Percentiles rank a stretch among this genome's conserved stretches.
These are phyloP conservation scores for Udeniomyces megalosporus DNA, from an alignment of 768 basidiomycete species.

Conservation along the genomic window DNA sequence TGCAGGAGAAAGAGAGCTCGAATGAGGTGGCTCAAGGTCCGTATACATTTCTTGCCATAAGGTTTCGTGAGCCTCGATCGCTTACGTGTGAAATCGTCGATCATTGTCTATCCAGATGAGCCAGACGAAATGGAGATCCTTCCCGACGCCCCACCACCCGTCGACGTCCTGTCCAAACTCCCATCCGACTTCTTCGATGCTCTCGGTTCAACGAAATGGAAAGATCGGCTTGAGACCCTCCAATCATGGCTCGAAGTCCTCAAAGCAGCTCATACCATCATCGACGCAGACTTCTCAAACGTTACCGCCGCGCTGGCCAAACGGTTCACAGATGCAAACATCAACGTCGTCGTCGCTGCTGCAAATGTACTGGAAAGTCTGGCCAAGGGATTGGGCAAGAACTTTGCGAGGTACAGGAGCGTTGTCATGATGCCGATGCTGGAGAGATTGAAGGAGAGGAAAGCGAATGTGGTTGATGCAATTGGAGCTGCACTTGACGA, in stretches of 20 bases:
- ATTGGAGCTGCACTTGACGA: constrained; percentile 80
- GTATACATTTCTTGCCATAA: no score
- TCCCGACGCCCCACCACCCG: constrained; percentile 40
- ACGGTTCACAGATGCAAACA: constrained; percentile 81
- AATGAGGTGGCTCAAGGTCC: constrained; percentile 29
- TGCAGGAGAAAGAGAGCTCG: constrained; percentile 30
- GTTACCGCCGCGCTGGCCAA: constrained; percentile 58
- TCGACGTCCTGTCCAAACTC: constrained; percentile 59
- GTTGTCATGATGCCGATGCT: constrained; percentile 58
- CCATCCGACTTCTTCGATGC: constrained; percentile 55
- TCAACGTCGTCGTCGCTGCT: constrained; percentile 83
- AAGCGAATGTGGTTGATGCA: constrained; percentile 72
- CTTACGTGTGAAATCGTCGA: no score
- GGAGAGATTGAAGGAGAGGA: constrained; percentile 85
- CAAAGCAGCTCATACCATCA: constrained; percentile 53
- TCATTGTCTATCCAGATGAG: constrained; percentile 16
- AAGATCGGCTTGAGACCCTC: constrained; percentile 74
- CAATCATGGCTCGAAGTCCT: constrained; percentile 64
- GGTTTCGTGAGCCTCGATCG: background rate
- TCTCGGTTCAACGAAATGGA: constrained; percentile 89
- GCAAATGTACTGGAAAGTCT: constrained; percentile 70
- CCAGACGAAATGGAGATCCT: constrained; percentile 35
- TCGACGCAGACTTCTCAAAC: constrained; percentile 63
- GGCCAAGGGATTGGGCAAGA: constrained; percentile 58
- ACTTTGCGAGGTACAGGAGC: constrained; percentile 62